Base-by-base conservation (phyloP, 805 yeast genomes). In the Zygosaccharomyces pseudorouxii region DNA sequence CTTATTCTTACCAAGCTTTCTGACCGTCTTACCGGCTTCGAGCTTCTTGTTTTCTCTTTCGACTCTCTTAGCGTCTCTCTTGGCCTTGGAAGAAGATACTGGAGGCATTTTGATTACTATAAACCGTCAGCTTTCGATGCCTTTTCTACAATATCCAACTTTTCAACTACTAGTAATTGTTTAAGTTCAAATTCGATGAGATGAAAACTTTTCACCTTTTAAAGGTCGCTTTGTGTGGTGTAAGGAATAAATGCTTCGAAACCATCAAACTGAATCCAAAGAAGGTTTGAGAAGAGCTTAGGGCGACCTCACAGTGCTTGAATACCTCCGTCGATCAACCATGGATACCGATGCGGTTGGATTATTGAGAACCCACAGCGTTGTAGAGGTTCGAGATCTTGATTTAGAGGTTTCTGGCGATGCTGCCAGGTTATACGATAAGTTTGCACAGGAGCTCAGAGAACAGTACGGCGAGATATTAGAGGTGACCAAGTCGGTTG, bases 31-130 rank as follows among this genome's bases (percentile, higher is more conserved):
- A 64, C 89, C 90, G 59, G 86, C 87, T 52, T 88, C 95, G 60
- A 86, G 88, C 72, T 89, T 89, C 75, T 90, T 92, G 59, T 95
- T 96, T 54, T 90, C 97, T 84, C 98, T 88, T 76, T 92, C 95
- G 58, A 97, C 98, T 71, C 93, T 93, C 55, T 67, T 67, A 57
- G 96, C 96, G 57, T 92, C 97, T 84, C 99, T 88, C 76, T 92
- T 93, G 55, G 98, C 98, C 71, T 92, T 92, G 18, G 97, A 89
- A 57, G 97, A 82, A 49, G 98, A 92, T 57, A 82, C 79, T 62
- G 71, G 71, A 45, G 71, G 70, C 71, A 67, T 67, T 18, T 42
- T 36, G 25, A 12, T 27, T 25, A n/a, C 22, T 28, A n/a, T 42
- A 9, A n/a, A 23, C 5, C 33, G 33, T 22, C 27, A n/a, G 7